Evolutionary conservation across 129 eudicot genomes (phyloP), one percentile per base, ranked within the genome.

Genomic region (Artemisia tridentata): DNA sequence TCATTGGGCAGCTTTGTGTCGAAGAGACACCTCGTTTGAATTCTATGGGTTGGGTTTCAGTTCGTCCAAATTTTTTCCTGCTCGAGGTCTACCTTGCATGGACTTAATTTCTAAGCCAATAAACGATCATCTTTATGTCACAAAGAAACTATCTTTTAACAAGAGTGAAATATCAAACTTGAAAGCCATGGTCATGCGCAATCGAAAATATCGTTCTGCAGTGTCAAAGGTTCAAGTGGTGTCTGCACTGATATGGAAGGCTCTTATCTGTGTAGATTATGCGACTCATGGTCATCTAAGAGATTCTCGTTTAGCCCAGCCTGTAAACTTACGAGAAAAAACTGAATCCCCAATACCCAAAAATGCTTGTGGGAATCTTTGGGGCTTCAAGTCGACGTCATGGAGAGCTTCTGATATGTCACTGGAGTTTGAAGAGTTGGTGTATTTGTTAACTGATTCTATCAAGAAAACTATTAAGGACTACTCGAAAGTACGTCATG

Each of bases 221-320:
- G 25, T 66, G 38, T 63, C 71, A 0, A 74, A 57, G 55, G 53
- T 53, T 48, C 72, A 41, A 20, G 31, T 48, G 1, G 75, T 71
- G n/a, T 43, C 64, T 0, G 75, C 66, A 7, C 5, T 71, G 5
- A 57, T 71, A 58, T 54, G 66, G 20, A 71, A 71, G 47, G 75
- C 55, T 17, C 4, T 71, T 11, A 56, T 71, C 18, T 57, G 38
- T 58, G 38, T 19, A 20, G 54, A 71, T 71, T 11, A n/a, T 2
- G 75, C 56, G 3, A 58, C 15, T 14, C 55, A 46, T 19, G 75
- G 56, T 20, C 17, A 58, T 43, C 12, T 17, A 13, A 71, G 67
- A 29, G 75, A 25, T 13, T 21, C 65, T 3, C 6, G 59, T 15
- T 4, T 58, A 3, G 1, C 41, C 19, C 75, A 71, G 5, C 34